A percentile compares a stretch with the other conserved stretches of the same genome.
Conservation (phyloP, 176 grass and related monocot species). For the Eleusine coracana region DNA sequence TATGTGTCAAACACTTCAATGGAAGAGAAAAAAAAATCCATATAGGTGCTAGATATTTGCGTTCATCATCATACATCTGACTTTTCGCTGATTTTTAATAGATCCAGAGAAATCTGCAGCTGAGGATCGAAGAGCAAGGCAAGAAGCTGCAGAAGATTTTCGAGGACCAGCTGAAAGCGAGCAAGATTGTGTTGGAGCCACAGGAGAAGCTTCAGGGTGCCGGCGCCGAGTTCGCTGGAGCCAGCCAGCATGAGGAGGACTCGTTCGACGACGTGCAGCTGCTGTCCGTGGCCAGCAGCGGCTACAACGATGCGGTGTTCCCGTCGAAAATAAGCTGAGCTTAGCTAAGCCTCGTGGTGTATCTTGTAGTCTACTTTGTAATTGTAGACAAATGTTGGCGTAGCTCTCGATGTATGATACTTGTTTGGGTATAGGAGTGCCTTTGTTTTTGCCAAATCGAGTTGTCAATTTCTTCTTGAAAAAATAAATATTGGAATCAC, state of each 20-base stretch:
- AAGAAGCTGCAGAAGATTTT: conserved; percentile 82
- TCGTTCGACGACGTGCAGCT: conserved; percentile 50
- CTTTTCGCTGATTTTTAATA: conserved; percentile 18
- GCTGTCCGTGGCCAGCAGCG: conserved; percentile 10
- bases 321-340: conserved; percentile 58
- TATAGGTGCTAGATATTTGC: background rate
- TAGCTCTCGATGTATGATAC: conserved; percentile 21
- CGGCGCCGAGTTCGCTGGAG: background rate
- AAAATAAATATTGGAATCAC: background rate
- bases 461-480: background rate
- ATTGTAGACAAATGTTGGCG: conserved; percentile 8
- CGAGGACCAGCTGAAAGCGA: conserved; percentile 78
- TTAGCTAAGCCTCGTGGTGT: conserved; percentile 18
- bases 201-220: conserved; percentile 26
- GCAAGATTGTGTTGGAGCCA: conserved; percentile 27
- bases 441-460: background rate
- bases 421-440: background rate
- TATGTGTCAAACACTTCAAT: conserved; percentile 1
- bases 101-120: conserved; percentile 77
- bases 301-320: conserved; percentile 38
- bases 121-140: conserved; percentile 83
- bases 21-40: background rate
- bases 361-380: conserved; percentile 9
- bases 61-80: background rate
- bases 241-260: background rate